phyloP scores from a whole-genome alignment of 2,329 filamentous ascomycete species.

The Paramyrothecium roridum region DNA sequence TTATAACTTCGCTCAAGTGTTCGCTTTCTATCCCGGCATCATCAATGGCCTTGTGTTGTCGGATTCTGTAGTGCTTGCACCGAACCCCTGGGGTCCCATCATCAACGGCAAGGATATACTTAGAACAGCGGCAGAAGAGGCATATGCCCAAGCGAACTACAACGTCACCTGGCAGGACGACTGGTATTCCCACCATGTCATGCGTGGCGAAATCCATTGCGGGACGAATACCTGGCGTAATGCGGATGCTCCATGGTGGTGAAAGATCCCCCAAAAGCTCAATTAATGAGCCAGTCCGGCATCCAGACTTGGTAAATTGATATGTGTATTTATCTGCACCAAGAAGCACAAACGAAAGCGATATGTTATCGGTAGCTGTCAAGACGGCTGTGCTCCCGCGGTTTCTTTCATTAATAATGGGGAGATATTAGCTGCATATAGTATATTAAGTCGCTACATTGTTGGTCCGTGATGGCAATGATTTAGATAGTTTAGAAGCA shows the following conservation, averaged over 20 bases:
- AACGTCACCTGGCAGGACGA: conserved; percentile 15
- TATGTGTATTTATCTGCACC: too few species aligned
- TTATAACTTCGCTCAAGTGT: conserved; percentile 4
- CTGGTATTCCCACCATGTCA: conserved; percentile 17
- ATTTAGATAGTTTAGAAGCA: too few species aligned
- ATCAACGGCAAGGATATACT: conserved; percentile 17
- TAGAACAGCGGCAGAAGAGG: conserved; percentile 7
- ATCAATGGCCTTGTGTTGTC: conserved; percentile 19
- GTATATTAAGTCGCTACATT: too few species aligned
- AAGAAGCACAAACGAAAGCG: too few species aligned
- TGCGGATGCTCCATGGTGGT: conserved; percentile 14
- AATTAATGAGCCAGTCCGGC: too few species aligned
- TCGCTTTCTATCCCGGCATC: conserved; percentile 11
- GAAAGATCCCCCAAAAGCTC: too few species aligned
- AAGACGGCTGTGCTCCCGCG: too few species aligned
- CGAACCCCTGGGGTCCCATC: conserved; percentile 17
- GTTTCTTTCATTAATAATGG: too few species aligned
- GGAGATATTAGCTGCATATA: too few species aligned
- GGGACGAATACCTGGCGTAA: conserved; percentile 17
- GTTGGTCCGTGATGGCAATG: too few species aligned
- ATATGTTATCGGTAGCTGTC: too few species aligned
- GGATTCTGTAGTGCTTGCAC: conserved; percentile 11
- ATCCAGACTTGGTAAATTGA: too few species aligned
- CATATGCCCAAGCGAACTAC: conserved; percentile 12
- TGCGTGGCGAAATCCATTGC: conserved; percentile 18